These are phyloP conservation scores for Pseudopyricularia cyperi DNA, from an alignment of 2,329 filamentous ascomycete genomes.

Conservation along the genomic window DNA sequence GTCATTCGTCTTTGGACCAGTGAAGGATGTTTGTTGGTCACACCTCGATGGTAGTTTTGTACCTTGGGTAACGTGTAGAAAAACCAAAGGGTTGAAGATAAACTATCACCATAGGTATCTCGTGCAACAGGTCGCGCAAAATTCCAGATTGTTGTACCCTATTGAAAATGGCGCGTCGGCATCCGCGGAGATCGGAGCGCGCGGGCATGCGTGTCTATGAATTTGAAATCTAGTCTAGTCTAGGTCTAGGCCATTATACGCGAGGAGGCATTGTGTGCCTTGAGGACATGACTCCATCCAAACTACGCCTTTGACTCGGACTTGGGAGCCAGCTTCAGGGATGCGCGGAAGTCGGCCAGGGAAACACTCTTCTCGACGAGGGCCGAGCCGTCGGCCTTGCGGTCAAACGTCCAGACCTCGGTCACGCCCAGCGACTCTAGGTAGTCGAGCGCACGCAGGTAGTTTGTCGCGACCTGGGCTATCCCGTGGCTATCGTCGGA, in stretches of 20 bases:
- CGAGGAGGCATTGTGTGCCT: not conserved
- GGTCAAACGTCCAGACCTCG: constrained; percentile 44
- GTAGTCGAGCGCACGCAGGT: constrained; percentile 56
- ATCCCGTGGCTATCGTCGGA: constrained; percentile 92
- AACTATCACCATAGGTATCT: too few relatives aligned
- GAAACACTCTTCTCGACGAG: constrained; percentile 25
- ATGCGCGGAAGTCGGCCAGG: constrained; percentile 6
- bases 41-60: too few relatives aligned
- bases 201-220: too few relatives aligned
- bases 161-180: too few relatives aligned
- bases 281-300: not conserved
- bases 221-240: too few relatives aligned
- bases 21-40: not conserved
- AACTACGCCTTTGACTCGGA: not conserved
- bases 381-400: constrained; percentile 17
- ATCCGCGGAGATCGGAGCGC: too few relatives aligned
- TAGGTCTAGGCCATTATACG: too few relatives aligned
- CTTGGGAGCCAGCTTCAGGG: constrained; percentile 1
- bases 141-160: too few relatives aligned
- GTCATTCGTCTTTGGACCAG: not conserved
- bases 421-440: constrained; percentile 52
- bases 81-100: too few relatives aligned
- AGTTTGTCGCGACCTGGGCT: constrained; percentile 80
- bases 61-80: not conserved
- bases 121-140: too few relatives aligned